phyloP scores from a whole-genome alignment of 2,329 filamentous ascomycete genomes.

The Arthrinium phaeospermum region DNA sequence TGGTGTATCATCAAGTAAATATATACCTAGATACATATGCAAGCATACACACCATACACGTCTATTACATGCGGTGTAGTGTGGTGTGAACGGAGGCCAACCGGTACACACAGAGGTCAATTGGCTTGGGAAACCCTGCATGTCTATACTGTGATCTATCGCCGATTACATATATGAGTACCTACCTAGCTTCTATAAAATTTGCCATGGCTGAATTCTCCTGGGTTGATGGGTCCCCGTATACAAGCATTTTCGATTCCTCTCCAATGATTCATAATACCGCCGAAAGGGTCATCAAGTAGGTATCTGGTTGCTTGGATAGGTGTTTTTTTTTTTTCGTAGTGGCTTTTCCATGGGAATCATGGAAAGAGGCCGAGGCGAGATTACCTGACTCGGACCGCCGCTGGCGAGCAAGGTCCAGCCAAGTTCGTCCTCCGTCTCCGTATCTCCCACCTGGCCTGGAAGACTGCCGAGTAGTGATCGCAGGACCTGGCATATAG shows the following conservation, averaged over 20 bases:
- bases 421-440: neutral
- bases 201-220: neutral
- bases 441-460: constrained; percentile 3
- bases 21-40: neutral
- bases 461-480: neutral
- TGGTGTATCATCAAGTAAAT: neutral
- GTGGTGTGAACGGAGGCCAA: neutral
- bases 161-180: neutral
- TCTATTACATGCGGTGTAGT: neutral
- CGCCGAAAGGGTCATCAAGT: neutral
- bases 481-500: neutral
- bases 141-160: neutral
- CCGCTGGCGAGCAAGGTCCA: neutral
- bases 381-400: constrained; percentile 14
- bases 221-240: neutral
- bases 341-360: neutral
- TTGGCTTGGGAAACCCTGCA: constrained; percentile 1
- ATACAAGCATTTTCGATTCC: neutral
- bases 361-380: constrained; percentile 11
- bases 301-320: neutral
- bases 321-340: neutral
- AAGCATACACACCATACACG: neutral
- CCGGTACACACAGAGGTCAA: neutral
- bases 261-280: neutral
- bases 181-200: neutral